Percentiles rank a stretch among this genome's conserved stretches.
Conservation (phyloP, 1,139 yeast genomes). For the Keqinozyma sinolaborantium region DNA sequence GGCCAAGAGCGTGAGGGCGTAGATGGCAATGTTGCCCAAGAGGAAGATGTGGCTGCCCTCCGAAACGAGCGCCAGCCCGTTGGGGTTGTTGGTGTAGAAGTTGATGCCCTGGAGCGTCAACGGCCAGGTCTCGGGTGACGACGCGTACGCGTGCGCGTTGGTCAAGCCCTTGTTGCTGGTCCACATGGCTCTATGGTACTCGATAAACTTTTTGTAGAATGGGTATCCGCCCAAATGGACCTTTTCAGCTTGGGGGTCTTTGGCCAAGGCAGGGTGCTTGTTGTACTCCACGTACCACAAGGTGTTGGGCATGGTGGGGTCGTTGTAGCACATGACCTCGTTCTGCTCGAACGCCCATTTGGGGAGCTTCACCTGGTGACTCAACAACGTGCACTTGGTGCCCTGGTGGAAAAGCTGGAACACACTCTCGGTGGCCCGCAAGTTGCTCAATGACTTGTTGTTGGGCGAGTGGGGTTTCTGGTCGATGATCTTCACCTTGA, state of each 20-base stretch:
- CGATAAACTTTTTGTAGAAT: slow-evolving; percentile 27
- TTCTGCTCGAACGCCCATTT: slow-evolving; percentile 68
- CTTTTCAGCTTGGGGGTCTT: slow-evolving; percentile 21
- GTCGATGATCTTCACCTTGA: slow-evolving; percentile 38
- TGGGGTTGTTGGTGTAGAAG: slow-evolving; percentile 21
- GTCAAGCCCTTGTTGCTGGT: slow-evolving; percentile 24
- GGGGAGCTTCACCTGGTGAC: slow-evolving; percentile 63
- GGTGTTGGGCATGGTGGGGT: slow-evolving; percentile 57
- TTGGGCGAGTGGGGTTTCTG: slow-evolving; percentile 29
- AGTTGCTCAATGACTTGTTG: slow-evolving; percentile 19
- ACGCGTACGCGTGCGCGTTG: slow-evolving; percentile 23
- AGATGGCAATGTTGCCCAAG: slow-evolving; percentile 35
- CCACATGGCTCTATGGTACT: slow-evolving; percentile 35
- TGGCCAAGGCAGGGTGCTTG: slow-evolving; percentile 45
- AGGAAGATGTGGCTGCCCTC: slow-evolving; percentile 29
- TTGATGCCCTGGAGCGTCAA: slow-evolving; percentile 30
- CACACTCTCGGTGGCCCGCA: slow-evolving; percentile 51
- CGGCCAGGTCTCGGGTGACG: slow-evolving; percentile 40
- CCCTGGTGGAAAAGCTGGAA: slow-evolving; percentile 62
- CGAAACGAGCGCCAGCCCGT: slow-evolving; percentile 16
- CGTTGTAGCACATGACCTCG: slow-evolving; percentile 72
- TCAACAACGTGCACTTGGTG: slow-evolving; percentile 55
- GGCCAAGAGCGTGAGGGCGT: slow-evolving; percentile 23
- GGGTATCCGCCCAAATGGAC: slow-evolving; percentile 21
- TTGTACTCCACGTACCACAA: slow-evolving; percentile 65